phyloP scores from a whole-genome alignment of 495 filamentous ascomycete species.

The Paragyromitra xinjiangensis region DNA sequence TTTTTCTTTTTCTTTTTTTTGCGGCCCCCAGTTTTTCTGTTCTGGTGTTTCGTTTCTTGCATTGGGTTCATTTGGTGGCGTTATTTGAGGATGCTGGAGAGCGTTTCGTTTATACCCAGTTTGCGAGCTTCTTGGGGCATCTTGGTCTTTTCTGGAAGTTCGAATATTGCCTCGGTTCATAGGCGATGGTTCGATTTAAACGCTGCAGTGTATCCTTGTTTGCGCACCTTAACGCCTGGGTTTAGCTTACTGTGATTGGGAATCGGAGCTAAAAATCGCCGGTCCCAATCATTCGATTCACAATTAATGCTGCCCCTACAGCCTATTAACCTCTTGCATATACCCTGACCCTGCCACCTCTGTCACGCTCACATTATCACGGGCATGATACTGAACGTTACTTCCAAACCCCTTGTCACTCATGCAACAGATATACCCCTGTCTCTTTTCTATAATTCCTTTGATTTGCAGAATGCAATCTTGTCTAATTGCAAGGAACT shows the following conservation, averaged over 20 bases:
- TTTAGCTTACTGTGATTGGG: neutral
- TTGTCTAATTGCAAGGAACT: neutral
- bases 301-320: conserved; percentile 19
- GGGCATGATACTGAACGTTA: neutral
- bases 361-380: conserved; percentile 27
- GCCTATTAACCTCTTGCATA: conserved; percentile 14
- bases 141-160: neutral
- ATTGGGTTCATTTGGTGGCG: conserved; percentile 5
- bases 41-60: neutral
- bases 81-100: neutral
- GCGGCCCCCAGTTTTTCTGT: neutral
- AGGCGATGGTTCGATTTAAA: conserved; percentile 12
- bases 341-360: conserved; percentile 2
- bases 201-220: conserved; percentile 7
- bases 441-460: neutral
- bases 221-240: neutral
- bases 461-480: neutral
- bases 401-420: conserved; percentile 15
- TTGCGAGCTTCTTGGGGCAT: neutral
- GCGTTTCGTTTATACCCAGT: conserved; percentile 4
- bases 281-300: conserved; percentile 18
- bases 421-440: conserved; percentile 15
- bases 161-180: neutral
- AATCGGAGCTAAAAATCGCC: conserved; percentile 5
- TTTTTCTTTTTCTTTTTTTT: neutral